Evolutionary conservation across 345 rosid species (phyloP).

Genomic region (Hibiscus mutabilis): DNA sequence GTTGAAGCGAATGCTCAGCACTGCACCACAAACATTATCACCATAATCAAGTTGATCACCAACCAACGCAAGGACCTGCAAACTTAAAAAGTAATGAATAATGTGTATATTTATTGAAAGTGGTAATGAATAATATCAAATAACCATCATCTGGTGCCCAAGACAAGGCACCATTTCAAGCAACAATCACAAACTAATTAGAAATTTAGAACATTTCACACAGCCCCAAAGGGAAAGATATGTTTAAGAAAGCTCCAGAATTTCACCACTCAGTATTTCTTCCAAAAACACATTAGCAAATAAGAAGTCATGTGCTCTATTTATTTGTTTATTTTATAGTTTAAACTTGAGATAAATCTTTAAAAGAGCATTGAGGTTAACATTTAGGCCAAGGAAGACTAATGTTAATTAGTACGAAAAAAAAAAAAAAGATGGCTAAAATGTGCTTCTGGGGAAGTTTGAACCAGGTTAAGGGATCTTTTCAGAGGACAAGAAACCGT

Average conservation of each 20-base stretch:
- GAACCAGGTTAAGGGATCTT: neutral
- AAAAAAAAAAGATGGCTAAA: no score
- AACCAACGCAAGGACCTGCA: conserved; percentile 74
- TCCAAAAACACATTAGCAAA: neutral
- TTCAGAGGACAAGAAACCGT: no score
- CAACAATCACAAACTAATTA: neutral
- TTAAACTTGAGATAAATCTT: neutral
- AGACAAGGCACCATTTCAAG: neutral
- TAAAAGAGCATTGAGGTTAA: neutral
- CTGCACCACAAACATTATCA: conserved; percentile 85
- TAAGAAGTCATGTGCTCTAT: neutral
- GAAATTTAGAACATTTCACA: neutral
- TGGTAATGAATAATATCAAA: neutral
- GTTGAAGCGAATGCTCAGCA: conserved; percentile 81
- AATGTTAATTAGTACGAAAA: no score
- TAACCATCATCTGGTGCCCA: neutral
- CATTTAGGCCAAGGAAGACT: neutral
- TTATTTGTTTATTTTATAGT: neutral
- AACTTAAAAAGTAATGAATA: neutral
- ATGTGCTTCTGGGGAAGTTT: neutral
- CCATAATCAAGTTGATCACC: conserved; percentile 89
- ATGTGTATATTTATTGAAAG: neutral
- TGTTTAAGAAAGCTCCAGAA: neutral
- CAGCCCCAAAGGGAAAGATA: neutral
- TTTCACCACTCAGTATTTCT: neutral